Evolutionary conservation across 139 green algal species (phyloP), one percentile per base, ranked within the genome.

Genomic region (Chlorella ohadii): DNA sequence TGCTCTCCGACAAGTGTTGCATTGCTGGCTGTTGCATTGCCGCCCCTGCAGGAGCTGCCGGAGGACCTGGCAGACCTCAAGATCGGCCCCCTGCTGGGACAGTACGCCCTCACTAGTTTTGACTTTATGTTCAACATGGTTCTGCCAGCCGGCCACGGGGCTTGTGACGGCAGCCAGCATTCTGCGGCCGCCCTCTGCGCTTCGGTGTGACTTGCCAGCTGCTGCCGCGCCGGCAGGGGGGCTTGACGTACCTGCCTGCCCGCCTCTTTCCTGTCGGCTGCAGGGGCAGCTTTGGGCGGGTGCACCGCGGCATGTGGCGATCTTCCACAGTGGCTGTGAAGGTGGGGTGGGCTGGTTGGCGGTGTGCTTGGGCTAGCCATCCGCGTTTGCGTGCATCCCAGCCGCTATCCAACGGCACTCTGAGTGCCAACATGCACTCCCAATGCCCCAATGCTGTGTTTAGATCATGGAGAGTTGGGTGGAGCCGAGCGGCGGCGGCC

Each of bases 381-480:
- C n/a, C n/a, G n/a, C n/a, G n/a, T n/a, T n/a, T n/a, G n/a, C n/a
- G n/a, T n/a, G n/a, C n/a, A n/a, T n/a, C n/a, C n/a, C n/a, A n/a
- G n/a, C n/a, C n/a, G n/a, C n/a, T n/a, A n/a, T n/a, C n/a, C n/a
- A n/a, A n/a, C n/a, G n/a, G n/a, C n/a, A n/a, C n/a, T n/a, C n/a
- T n/a, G n/a, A n/a, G n/a, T n/a, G n/a, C n/a, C n/a, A n/a, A n/a
- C n/a, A n/a, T n/a, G n/a, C n/a, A n/a, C n/a, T n/a, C n/a, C n/a
- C n/a, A n/a, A n/a, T n/a, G n/a, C n/a, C n/a, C n/a, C n/a, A n/a
- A n/a, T n/a, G n/a, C n/a, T n/a, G n/a, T n/a, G n/a, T n/a, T n/a
- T n/a, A 75, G 72, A 67, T 79, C 47, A 65, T 79, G 51, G 72
- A 79, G 20, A 66, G 34, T 5, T 57, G 28, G 47, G 47, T 57